These are phyloP conservation scores for Hanseniaspora occidentalis DNA, from an alignment of 805 yeast species.

Conservation along the genomic window DNA sequence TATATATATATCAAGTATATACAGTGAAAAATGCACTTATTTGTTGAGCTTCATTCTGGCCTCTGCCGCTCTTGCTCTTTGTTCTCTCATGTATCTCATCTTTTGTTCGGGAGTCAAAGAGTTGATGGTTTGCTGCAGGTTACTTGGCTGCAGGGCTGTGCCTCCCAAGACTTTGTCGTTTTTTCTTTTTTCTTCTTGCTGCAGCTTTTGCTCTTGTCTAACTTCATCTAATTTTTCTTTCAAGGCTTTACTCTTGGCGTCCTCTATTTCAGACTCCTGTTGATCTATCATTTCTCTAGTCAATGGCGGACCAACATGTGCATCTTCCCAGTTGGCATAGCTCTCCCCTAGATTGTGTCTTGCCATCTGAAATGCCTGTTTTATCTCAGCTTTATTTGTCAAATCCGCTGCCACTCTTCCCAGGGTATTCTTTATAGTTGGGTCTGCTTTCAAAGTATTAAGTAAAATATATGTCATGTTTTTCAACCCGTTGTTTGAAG, in stretches of 20 bases:
- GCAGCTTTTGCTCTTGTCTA: slow-evolving; percentile 29
- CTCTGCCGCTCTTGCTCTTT: slow-evolving; percentile 93
- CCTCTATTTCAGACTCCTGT: slow-evolving; percentile 24
- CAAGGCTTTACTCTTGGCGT: slow-evolving; percentile 28
- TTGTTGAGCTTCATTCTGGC: slow-evolving; percentile 44
- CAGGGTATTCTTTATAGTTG: slow-evolving; percentile 36
- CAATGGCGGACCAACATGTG: slow-evolving; percentile 52
- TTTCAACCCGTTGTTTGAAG: slow-evolving; percentile 51
- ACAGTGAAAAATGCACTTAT: not conserved
- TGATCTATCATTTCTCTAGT: slow-evolving; percentile 42
- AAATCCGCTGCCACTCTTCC: slow-evolving; percentile 65
- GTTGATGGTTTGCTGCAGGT: slow-evolving; percentile 32
- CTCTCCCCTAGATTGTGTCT: slow-evolving; percentile 58
- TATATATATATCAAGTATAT: no score
- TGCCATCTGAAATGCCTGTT: slow-evolving; percentile 52
- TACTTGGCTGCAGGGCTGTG: slow-evolving; percentile 17
- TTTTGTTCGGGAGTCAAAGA: slow-evolving; percentile 66
- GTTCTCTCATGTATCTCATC: slow-evolving; percentile 77
- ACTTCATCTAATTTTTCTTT: slow-evolving; percentile 32
- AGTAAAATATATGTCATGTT: slow-evolving; percentile 56
- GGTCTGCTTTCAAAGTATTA: slow-evolving; percentile 56
- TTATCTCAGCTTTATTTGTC: slow-evolving; percentile 33
- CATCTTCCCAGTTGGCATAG: slow-evolving; percentile 54
- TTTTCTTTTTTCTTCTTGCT: slow-evolving; percentile 22
- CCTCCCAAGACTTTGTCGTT: slow-evolving; percentile 11